phyloP scores from a whole-genome alignment of 2,329 filamentous ascomycete species.

The Epichloe amarillans region DNA sequence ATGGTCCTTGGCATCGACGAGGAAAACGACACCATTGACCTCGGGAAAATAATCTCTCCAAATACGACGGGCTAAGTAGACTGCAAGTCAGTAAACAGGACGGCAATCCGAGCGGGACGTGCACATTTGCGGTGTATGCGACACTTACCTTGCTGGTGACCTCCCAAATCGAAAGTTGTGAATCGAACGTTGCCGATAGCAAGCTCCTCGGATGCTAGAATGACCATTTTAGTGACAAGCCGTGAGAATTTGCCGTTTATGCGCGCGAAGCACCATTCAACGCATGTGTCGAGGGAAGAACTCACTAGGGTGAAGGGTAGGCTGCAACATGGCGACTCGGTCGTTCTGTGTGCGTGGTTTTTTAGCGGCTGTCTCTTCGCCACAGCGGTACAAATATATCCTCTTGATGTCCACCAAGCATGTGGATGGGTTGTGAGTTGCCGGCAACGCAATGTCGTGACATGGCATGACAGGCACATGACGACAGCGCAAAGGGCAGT shows the following conservation, averaged over 20 bases:
- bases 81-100: conserved; percentile 8
- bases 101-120: neutral
- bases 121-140: neutral
- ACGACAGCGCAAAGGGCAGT: neutral
- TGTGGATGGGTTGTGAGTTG: neutral
- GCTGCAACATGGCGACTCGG: conserved; percentile 79
- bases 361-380: conserved; percentile 13
- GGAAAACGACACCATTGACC: conserved; percentile 92
- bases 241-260: neutral
- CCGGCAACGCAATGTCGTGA: neutral
- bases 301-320: conserved; percentile 82
- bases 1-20: conserved; percentile 94
- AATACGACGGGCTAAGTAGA: conserved; percentile 63
- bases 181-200: conserved; percentile 88
- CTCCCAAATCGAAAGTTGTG: conserved; percentile 86
- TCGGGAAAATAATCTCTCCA: conserved; percentile 98
- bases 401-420: neutral
- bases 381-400: neutral
- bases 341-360: conserved; percentile 51
- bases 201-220: conserved; percentile 72
- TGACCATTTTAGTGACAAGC: conserved; percentile 8
- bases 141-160: conserved; percentile 70
- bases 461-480: neutral
- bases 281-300: conserved; percentile 11
- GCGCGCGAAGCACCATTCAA: neutral